A percentile compares a stretch with the other conserved stretches of the same genome.
Conservation (phyloP, 2,329 filamentous ascomycete genomes). For the Harringtonia aguacate region DNA sequence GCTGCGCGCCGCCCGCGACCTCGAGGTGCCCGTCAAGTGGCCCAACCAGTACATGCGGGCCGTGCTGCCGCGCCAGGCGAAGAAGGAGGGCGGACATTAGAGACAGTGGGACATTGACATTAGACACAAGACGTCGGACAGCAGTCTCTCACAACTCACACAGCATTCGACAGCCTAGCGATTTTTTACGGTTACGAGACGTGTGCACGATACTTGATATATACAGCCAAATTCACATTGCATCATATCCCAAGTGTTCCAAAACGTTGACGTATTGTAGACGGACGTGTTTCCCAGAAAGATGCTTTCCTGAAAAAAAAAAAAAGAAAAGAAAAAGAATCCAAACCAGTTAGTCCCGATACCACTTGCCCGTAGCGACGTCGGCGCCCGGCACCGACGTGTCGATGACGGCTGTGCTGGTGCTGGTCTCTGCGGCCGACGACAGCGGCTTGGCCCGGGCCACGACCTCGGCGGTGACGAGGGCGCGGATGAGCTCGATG, state of each 20-base stretch:
- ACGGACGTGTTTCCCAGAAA: too few species aligned
- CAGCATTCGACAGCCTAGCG: too few species aligned
- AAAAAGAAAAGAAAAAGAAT: not conserved
- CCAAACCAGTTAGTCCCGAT: slow-evolving; percentile 2
- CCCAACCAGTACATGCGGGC: slow-evolving; percentile 52
- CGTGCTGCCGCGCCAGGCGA: slow-evolving; percentile 10
- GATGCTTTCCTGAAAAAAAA: not conserved
- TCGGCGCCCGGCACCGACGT: not conserved
- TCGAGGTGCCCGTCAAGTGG: slow-evolving; percentile 61
- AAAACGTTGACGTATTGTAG: too few species aligned
- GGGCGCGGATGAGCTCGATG: slow-evolving; percentile 43
- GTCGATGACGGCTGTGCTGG: too few species aligned
- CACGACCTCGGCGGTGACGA: slow-evolving; percentile 39
- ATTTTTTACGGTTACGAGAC: too few species aligned
- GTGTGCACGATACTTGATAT: too few species aligned
- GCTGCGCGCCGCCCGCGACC: slow-evolving; percentile 58
- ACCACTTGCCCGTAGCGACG: slow-evolving; percentile 7
- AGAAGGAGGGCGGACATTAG: too few species aligned
- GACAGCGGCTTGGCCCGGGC: slow-evolving; percentile 1
- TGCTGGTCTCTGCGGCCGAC: not conserved
- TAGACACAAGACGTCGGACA: too few species aligned
- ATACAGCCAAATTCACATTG: too few species aligned
- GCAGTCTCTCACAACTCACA: too few species aligned
- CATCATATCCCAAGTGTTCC: too few species aligned
- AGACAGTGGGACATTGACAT: not conserved